phyloP scores from a whole-genome alignment of 75 land plant species.

The Picea sitchensis region DNA sequence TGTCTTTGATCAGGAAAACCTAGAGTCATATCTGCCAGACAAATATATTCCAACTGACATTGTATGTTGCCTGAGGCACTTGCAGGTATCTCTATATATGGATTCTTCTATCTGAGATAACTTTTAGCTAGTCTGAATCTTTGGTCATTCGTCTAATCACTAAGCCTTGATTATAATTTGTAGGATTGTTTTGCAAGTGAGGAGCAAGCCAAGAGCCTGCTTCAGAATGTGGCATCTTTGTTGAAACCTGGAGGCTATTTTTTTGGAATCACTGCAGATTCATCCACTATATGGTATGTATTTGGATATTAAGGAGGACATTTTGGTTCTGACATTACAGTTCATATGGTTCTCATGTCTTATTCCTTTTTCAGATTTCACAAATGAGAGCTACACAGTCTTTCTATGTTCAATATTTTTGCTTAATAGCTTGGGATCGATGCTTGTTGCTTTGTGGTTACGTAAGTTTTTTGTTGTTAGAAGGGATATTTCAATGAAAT shows the following conservation, averaged over 20 bases:
- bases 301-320: neutral
- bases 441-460: neutral
- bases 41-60: slow-evolving; percentile 63
- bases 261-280: slow-evolving; percentile 94
- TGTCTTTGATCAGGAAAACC: slow-evolving; percentile 48
- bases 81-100: slow-evolving; percentile 58
- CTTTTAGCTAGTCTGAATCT: neutral
- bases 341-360: neutral
- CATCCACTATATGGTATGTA: slow-evolving; percentile 96
- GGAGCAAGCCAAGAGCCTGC: slow-evolving; percentile 69
- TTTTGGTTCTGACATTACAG: neutral
- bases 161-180: slow-evolving; percentile 1
- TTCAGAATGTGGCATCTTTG: slow-evolving; percentile 73
- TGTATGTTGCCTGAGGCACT: slow-evolving; percentile 79
- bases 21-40: slow-evolving; percentile 56
- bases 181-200: slow-evolving; percentile 83
- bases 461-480: neutral
- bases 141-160: neutral
- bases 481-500: too few relatives aligned
- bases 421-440: too few relatives aligned
- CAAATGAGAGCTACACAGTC: neutral
- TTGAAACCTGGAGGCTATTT: slow-evolving; percentile 96
- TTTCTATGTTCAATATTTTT: neutral
- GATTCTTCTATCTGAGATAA: slow-evolving; percentile 3
- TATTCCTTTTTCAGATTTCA: neutral